phyloP scores from a whole-genome alignment of 2,329 filamentous ascomycete species.

The Conoideocrella luteorostrata region DNA sequence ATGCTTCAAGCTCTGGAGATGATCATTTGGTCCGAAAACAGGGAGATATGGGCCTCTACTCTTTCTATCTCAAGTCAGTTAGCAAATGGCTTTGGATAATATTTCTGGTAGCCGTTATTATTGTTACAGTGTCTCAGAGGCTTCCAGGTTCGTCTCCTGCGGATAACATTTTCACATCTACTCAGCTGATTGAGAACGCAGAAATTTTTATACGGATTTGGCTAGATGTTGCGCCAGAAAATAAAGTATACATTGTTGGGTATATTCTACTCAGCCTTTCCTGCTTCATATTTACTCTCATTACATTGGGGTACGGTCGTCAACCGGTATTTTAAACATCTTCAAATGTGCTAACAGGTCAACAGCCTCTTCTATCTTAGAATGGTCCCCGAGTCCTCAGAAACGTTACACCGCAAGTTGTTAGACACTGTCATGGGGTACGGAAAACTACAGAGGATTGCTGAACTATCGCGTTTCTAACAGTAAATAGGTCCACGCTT shows the following conservation, averaged over 20 bases:
- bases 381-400: background rate
- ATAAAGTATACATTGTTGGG: background rate
- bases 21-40: background rate
- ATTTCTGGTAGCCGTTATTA: background rate
- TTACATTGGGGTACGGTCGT: background rate
- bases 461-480: background rate
- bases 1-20: background rate
- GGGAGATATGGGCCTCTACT: slow-evolving; percentile 1
- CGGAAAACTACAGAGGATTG: too few relatives aligned
- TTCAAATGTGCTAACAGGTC: background rate
- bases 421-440: slow-evolving; percentile 4
- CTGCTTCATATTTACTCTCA: background rate
- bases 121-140: background rate
- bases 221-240: background rate
- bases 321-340: background rate
- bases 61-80: slow-evolving; percentile 1
- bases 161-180: background rate
- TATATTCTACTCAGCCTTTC: background rate
- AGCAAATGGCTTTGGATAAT: background rate
- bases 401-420: background rate
- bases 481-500: background rate
- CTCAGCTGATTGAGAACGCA: too few relatives aligned
- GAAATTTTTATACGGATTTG: slow-evolving; percentile 3
- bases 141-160: background rate
- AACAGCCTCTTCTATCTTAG: background rate